These are phyloP conservation scores for Eimeria praecox DNA, from an alignment of 169 alveolate genomes.

Conservation along the genomic window DNA sequence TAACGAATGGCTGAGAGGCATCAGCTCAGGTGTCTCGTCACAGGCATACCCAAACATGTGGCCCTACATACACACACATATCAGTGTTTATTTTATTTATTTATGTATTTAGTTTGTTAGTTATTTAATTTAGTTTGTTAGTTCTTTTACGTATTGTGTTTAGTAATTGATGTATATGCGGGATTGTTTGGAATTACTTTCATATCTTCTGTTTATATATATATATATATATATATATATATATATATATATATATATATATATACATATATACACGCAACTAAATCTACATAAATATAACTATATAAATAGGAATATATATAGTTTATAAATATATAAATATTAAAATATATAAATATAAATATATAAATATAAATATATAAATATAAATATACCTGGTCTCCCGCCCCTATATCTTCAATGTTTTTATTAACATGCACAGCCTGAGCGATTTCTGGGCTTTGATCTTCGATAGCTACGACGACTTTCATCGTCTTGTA, in stretches of 20 bases:
- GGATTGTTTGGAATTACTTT: too few species aligned
- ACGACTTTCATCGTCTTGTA: slow-evolving; percentile 96
- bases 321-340: not conserved
- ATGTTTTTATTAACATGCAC: slow-evolving; percentile 95
- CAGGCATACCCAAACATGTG: slow-evolving; percentile 99
- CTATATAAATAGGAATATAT: not conserved
- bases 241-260: not conserved
- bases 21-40: slow-evolving; percentile 97
- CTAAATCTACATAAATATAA: too few species aligned
- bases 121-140: too few species aligned
- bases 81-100: not conserved
- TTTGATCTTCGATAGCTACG: slow-evolving; percentile 96
- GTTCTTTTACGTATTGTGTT: too few species aligned
- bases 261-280: too few species aligned
- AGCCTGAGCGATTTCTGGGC: slow-evolving; percentile 98
- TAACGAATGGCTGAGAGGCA: slow-evolving; percentile 98
- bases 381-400: slow-evolving; percentile 38
- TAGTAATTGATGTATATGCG: too few species aligned
- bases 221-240: too few species aligned
- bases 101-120: too few species aligned
- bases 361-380: not conserved
- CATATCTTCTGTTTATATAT: too few species aligned
- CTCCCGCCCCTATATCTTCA: slow-evolving; percentile 97
- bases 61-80: slow-evolving; percentile 99
- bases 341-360: too few species aligned